Conservation (phyloP, 345 rosid species). For the Odontarrhena argentea region DNA sequence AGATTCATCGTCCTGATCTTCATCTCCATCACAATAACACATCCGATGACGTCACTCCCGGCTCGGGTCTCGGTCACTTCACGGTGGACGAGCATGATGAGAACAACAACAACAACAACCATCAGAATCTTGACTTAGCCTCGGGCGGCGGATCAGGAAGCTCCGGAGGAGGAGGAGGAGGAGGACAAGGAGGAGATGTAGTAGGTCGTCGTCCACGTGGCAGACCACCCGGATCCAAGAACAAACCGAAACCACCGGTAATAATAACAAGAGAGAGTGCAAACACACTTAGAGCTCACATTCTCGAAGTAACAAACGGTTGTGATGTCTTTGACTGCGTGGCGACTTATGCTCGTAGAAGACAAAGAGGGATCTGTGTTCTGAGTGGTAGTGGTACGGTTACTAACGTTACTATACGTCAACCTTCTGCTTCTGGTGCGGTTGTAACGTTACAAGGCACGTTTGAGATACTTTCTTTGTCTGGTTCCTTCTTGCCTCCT, state of each 20-base stretch:
- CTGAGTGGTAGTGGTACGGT: constrained; percentile 91
- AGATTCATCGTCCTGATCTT: constrained; percentile 54
- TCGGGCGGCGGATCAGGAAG: constrained; percentile 40
- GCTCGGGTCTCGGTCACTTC: constrained; percentile 46
- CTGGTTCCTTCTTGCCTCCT: constrained; percentile 94
- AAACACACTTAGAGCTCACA: constrained; percentile 94
- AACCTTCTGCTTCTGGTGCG: constrained; percentile 87
- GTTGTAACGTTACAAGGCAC: constrained; percentile 90
- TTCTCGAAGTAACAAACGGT: constrained; percentile 88
- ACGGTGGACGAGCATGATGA: constrained; percentile 38
- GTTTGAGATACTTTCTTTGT: constrained; percentile 87
- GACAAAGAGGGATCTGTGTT: constrained; percentile 93
- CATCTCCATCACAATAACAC: constrained; percentile 49
- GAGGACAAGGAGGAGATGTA: constrained; percentile 40
- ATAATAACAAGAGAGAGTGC: constrained; percentile 96
- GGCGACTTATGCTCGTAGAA: constrained; percentile 79
- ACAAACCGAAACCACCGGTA: constrained; percentile 91
- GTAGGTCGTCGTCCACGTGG: constrained; percentile 82
- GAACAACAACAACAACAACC: constrained; percentile 42
- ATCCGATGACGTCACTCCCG: constrained; percentile 45
- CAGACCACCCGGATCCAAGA: constrained; percentile 94
- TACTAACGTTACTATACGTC: constrained; percentile 87
- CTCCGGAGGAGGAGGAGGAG: constrained; percentile 41
- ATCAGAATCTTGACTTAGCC: constrained; percentile 57
- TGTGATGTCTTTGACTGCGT: constrained; percentile 91